Base-by-base conservation (phyloP, 306 rosid genomes). In the Rosa persica region DNA sequence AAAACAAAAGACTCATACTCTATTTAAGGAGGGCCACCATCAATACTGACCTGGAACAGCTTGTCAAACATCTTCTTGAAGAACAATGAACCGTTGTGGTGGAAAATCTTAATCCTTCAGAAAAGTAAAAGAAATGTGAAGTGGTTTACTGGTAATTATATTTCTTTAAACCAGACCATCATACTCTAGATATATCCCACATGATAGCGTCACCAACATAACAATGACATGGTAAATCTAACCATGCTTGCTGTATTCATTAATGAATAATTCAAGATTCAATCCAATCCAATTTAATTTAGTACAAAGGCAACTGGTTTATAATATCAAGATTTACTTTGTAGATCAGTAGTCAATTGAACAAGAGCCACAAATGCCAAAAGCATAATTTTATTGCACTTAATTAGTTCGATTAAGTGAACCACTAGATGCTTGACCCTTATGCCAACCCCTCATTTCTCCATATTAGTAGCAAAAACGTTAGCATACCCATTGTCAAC, bases 51-150 rank as follows among this genome's bases (percentile, higher is more conserved):
- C 98, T 92, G 98, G 78, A 70, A 94, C 86, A 94, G 83, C 87
- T 89, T 94, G 85, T 92, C 97, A 86, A 94, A 90, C 97, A 90
- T 92, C 87, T 88, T 90, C 88, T 92, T 89, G 87, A 86, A 94
- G 92, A 79, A 90, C 78, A 92, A 82, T 5, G 91, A 85, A 54
- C 98, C 98, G 38, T 94, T 87, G 83, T 83, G 78, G 89, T 89
- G 91, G 89, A 94, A 94, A 74, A 92, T 85, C 81, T 94, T 94
- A 78, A 94, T 85, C 88, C 98, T 94, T 72, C 70, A 82, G 55
- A 60, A 27, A 74, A 36, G 15, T 75, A 81, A 43, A 65, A 75
- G 66, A 48, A 47, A n/a, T 16, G 57, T 78, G 40, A 78, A 46
- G n/a, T 27, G 64, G 55, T 30, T 17, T 22, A 71, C 48, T 13